These are phyloP conservation scores for Purpureocillium takamizusanense DNA, from an alignment of 2,329 filamentous ascomycete species.

Conservation along the genomic window DNA sequence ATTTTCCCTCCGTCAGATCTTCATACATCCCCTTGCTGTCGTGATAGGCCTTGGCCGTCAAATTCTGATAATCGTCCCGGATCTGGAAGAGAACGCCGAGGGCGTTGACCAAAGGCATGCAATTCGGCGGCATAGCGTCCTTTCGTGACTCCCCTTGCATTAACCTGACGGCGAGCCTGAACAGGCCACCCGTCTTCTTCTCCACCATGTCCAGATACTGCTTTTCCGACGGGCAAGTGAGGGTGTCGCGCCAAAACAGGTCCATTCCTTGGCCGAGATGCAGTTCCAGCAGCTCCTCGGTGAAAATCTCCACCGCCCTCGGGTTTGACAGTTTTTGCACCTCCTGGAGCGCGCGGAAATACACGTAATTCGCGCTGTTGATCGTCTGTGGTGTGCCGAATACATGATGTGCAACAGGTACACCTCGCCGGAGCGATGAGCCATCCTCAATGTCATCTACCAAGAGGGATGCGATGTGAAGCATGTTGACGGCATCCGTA, in stretches of 20 bases:
- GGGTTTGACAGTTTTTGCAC: conserved; percentile 56
- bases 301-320: conserved; percentile 56
- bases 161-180: conserved; percentile 69
- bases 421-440: conserved; percentile 35
- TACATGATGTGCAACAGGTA: conserved; percentile 37
- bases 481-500: too few relatives aligned
- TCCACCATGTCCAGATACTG: conserved; percentile 84
- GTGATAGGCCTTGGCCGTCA: conserved; percentile 3
- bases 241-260: conserved; percentile 71
- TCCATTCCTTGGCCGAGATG: conserved; percentile 81
- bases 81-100: conserved; percentile 6
- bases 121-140: conserved; percentile 16
- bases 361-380: conserved; percentile 40
- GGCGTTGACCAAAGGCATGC: conserved; percentile 3
- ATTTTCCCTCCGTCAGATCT: conserved; percentile 7
- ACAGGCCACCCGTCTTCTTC: conserved; percentile 76
- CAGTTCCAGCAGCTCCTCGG: conserved; percentile 68
- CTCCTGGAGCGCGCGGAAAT: conserved; percentile 19
- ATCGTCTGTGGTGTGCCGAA: conserved; percentile 41
- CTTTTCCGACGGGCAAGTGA: conserved; percentile 69
- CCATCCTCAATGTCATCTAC: conserved; percentile 41
- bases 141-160: conserved; percentile 45
- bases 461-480: conserved; percentile 3
- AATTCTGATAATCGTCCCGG: conserved; percentile 7
- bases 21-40: conserved; percentile 6